Base-by-base conservation (phyloP, 1,284 basidiomycete species). In the Termitomyces sp. region DNA sequence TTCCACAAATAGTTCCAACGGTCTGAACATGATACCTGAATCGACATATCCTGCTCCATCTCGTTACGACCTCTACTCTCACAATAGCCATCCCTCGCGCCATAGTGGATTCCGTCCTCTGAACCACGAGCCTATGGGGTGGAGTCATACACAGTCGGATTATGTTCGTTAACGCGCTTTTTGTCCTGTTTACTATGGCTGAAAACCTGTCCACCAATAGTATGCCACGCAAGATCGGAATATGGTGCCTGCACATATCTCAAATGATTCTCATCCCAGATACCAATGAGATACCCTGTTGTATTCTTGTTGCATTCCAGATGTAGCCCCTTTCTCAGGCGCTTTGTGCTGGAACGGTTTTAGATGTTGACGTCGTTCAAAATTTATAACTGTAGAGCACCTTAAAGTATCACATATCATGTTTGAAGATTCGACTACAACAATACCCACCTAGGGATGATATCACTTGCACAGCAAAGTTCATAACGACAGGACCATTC, bases 21-120 rank as follows among this genome's bases (percentile, higher is more conserved):
- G 73, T 57, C 67, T 85, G 43, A 73, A 79, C 53, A 75, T 83
- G 67, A 82, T 85, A 64, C 79, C 83, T 64, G 83, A 86, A 67
- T 64, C 74, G 54, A 64, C 77, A 66, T 83, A 84, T 69, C 73
- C 76, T 58, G 60, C 69, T 21, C 66, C 68, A 45, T 65, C 71
- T 48, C 81, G 80, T 59, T 84, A 84, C 59, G 77, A 81, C 53
- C 40, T 68, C 30, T 81, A 80, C 39, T 56, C 60, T 59, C 57
- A 67, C 52, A 64, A 56, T 50, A 61, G 63, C 56, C 65, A 71
- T 55, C 65, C 73, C 40, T 74, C 76, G 31, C 77, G 76, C 51
- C 68, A 71, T 30, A 65, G 73, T 55, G 70, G 74, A 43, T 75
- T 77, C 56, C 75, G 80, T 47, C 66, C 77, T 26, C 69, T 79